Evolutionary conservation across 1,284 basidiomycete species (phyloP), one percentile per base, ranked within the genome.

Genomic region (Fomitopsis betulina): DNA sequence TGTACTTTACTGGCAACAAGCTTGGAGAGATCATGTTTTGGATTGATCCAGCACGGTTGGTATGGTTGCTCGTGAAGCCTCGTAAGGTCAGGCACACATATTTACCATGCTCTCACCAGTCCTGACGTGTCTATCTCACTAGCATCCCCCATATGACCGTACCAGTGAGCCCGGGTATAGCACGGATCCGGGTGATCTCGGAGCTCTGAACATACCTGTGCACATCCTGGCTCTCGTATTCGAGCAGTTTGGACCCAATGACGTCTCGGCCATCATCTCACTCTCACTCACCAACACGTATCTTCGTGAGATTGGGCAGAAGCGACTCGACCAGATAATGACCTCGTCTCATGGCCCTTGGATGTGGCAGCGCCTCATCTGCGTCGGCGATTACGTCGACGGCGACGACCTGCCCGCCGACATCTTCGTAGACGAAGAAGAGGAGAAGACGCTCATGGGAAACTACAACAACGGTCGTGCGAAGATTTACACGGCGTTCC

Each of bases 311-410:
- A n/a, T 57, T 13, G 59, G 55, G 7, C 47, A 57, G 30, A 42
- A 37, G 23, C 51, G 40, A 21, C 21, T 65, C 37, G 35, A 40
- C 8, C 15, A 23, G 0, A 8, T 19, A 13, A 32, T 58, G 21
- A n/a, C 23, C 19, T 17, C 23, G 25, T 13, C 10, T 3, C n/a
- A 49, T 25, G 38, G 55, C 10, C 40, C 49, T 19, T 62, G 60
- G 56, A n/a, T n/a, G n/a, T 51, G 53, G 3, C 53, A 55, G n/a
- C 61, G 63, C n/a, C 25, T 67, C 23, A 55, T 64, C 25, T 66
- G 63, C 53, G 19, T 63, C 23, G 63, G 59, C 5, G 57, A 56
- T 5, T 53, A 54, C 42, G 19, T 54, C 38, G 2, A 32, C 3
- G 15, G n/a, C 43, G 43, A 58, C 10, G 55, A 58, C 35, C 57